Percentiles rank a stretch among this genome's conserved stretches.
These are phyloP conservation scores for Fusarium sp. DNA, from an alignment of 2,329 filamentous ascomycete genomes.

Conservation along the genomic window DNA sequence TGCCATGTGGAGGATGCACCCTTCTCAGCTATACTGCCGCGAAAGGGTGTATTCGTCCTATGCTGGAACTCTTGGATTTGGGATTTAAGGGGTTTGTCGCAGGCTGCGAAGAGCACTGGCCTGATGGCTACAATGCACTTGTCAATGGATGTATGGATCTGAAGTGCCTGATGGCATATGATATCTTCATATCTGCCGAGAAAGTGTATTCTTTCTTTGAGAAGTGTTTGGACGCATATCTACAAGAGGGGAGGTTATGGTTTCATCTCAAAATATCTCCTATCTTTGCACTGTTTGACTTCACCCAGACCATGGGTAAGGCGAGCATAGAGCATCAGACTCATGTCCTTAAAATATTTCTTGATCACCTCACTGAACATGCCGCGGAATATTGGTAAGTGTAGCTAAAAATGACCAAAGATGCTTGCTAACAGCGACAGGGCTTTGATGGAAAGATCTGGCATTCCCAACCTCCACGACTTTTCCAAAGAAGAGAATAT, in stretches of 20 bases:
- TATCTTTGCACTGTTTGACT: conserved; percentile 37
- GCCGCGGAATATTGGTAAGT: conserved; percentile 41
- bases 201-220: conserved; percentile 27
- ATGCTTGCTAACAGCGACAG: conserved; percentile 28
- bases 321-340: conserved; percentile 10
- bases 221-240: conserved; percentile 41
- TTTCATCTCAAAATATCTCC: conserved; percentile 35
- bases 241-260: conserved; percentile 37
- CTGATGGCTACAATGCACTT: conserved; percentile 43
- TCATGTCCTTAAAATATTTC: conserved; percentile 25
- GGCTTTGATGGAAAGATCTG: conserved; percentile 31
- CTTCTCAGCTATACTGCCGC: conserved; percentile 43
- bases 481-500: not conserved
- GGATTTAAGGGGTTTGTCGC: conserved; percentile 38
- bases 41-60: not conserved
- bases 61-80: conserved; percentile 41
- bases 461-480: conserved; percentile 2
- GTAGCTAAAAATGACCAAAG: not conserved
- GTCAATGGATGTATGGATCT: conserved; percentile 31
- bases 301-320: not conserved
- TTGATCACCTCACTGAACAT: conserved; percentile 34
- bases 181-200: conserved; percentile 25
- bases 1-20: conserved; percentile 45
- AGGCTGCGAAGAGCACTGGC: conserved; percentile 41
- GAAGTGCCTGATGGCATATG: conserved; percentile 18